Evolutionary conservation across 1,284 basidiomycete species (phyloP).

Genomic region (Agroathelia rolfsii): DNA sequence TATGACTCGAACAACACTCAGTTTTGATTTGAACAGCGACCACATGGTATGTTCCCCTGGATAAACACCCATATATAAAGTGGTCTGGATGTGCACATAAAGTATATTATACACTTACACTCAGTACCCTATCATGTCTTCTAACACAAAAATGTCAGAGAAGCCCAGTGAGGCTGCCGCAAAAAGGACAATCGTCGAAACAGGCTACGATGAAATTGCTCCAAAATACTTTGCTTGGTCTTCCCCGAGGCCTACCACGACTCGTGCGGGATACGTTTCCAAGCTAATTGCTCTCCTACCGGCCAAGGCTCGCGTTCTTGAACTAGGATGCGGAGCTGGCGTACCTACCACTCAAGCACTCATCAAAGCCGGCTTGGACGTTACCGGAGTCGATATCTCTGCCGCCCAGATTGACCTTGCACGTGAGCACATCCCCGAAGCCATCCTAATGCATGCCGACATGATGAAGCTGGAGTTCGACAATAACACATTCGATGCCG

Average conservation of each 20-base stretch:
- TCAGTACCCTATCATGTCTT: too few species aligned
- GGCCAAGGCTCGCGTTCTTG: conserved; percentile 13
- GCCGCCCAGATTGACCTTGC: conserved; percentile 16
- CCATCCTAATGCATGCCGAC: conserved; percentile 16
- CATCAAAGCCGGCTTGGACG: conserved; percentile 11
- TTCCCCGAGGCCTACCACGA: conserved; percentile 12
- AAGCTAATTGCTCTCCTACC: conserved; percentile 14
- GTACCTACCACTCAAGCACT: conserved; percentile 16
- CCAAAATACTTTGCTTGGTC: conserved; percentile 11
- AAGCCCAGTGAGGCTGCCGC: too few species aligned
- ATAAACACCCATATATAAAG: too few species aligned
- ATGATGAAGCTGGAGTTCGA: conserved; percentile 16
- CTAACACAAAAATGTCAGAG: too few species aligned
- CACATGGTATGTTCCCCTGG: too few species aligned
- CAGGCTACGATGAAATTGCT: conserved; percentile 10
- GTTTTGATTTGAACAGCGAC: too few species aligned
- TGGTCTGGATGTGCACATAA: too few species aligned
- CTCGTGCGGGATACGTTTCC: conserved; percentile 12
- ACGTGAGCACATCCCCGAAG: conserved; percentile 13
- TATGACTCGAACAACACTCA: too few species aligned
- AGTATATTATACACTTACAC: too few species aligned
- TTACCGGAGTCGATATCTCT: conserved; percentile 20
- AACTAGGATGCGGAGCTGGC: conserved; percentile 19
- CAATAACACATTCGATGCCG: conserved; percentile 13
- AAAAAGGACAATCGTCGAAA: conserved; percentile 9